Evolutionary conservation across 495 filamentous ascomycete species (phyloP), one percentile per base, ranked within the genome.

Genomic region (Penicillium macrosclerotiorum): DNA sequence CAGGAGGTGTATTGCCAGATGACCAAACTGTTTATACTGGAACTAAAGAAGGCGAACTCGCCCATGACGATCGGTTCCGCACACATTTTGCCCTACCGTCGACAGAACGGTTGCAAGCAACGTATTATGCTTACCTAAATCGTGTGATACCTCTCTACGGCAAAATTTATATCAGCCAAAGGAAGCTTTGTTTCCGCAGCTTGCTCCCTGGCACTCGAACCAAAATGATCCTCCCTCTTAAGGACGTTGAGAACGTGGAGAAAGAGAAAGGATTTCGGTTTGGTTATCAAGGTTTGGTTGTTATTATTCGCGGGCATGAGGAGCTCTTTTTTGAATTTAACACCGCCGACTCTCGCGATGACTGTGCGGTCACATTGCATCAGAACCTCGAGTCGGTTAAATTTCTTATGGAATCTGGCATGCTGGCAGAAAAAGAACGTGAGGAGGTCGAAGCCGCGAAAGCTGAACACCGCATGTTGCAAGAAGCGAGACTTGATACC

Each of bases 301-400:
- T 98, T 16, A 86, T 94, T 5, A 90, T 98, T 39, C 82, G 86
- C 24, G 93, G 91, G 7, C 91, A 96, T 53, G 93, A 97, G 62
- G 94, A 98, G 60, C 68, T 98, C 2, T 97, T 98, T 64, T 97
- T 98, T 62, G 93, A 98, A 59, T 97, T 98, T 62, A 77, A 77
- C 47, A 72, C 82, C 11, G 65, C 78, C 4, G 90, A 89, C 42
- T 75, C 79, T 36, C 81, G 93, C 36, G 90, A 98, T 57, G 93
- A 98, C 59, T 96, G 90, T 57, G 78, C 83, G 2, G 78, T 92
- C 19, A 95, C 88, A 6, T 64, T 97, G 8, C 76, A 89, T 35
- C 83, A 86, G 40, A 79, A 76, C 47, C 70, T 96, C 1, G 89
- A 94, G 44, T 82, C 81, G 0, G 76, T 83, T 22, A 78, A 80